A percentile compares a stretch with the other conserved stretches of the same genome.
phyloP scores from a whole-genome alignment of 305 asterid genomes.

The Plantago lanceolata region DNA sequence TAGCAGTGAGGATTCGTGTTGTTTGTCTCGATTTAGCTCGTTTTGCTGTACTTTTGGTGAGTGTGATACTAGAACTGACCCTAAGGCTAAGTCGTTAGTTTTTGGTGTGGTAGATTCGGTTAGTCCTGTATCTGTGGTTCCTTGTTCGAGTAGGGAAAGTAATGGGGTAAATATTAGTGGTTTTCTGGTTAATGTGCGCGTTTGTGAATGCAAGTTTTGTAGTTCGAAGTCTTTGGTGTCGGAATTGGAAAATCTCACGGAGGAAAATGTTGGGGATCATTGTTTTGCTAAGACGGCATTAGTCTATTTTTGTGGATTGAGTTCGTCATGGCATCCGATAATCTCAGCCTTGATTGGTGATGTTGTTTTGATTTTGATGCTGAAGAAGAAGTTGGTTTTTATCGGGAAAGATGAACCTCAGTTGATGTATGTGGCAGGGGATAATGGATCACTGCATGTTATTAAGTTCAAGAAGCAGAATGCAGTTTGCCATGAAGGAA shows the following conservation, averaged over 20 bases:
- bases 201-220: conserved; percentile 64
- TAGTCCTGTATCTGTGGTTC: conserved; percentile 64
- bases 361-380: conserved; percentile 43
- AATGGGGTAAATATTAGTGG: conserved; percentile 39
- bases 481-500: conserved; percentile 13
- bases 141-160: conserved; percentile 38
- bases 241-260: conserved; percentile 27
- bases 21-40: conserved; percentile 27
- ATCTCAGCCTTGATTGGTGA: conserved; percentile 44
- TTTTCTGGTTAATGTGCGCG: conserved; percentile 59
- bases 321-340: conserved; percentile 78
- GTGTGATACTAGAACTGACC: conserved; percentile 28
- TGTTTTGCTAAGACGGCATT: conserved; percentile 38
- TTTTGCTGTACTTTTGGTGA: conserved; percentile 34
- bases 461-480: conserved; percentile 31
- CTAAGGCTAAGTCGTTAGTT: conserved; percentile 25
- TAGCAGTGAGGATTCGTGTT: conserved; percentile 24
- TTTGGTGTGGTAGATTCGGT: conserved; percentile 56
- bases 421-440: conserved; percentile 62
- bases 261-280: conserved; percentile 38
- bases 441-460: conserved; percentile 46
- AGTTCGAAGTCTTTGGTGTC: conserved; percentile 27
- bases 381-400: conserved; percentile 61
- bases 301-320: conserved; percentile 56
- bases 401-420: conserved; percentile 54